Evolutionary conservation across 495 filamentous ascomycete species (phyloP).

Genomic region (Aspergillus conjunctus): DNA sequence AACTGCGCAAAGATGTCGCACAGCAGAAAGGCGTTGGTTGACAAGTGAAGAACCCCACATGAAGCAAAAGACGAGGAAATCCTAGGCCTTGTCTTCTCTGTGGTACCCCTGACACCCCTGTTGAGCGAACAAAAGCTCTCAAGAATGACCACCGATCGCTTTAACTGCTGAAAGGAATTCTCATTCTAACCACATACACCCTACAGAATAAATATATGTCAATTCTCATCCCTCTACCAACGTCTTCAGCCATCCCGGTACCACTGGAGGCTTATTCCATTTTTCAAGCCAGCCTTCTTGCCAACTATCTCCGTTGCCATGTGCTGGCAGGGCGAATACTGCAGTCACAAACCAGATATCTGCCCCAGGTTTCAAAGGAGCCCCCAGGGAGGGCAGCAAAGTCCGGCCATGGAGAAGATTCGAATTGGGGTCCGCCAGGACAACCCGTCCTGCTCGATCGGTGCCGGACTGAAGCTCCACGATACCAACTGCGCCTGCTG

Average conservation of each 20-base stretch:
- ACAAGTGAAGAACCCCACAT: neutral
- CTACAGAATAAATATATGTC: neutral
- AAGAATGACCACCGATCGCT: neutral
- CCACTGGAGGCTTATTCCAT: slow-evolving; percentile 55
- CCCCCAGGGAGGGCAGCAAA: slow-evolving; percentile 63
- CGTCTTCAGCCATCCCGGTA: slow-evolving; percentile 57
- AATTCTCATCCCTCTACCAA: slow-evolving; percentile 36
- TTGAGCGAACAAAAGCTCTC: neutral
- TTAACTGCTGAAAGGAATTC: neutral
- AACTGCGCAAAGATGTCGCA: neutral
- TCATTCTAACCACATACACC: neutral
- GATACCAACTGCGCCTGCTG: slow-evolving; percentile 69
- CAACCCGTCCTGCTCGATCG: slow-evolving; percentile 56
- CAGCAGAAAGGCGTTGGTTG: neutral
- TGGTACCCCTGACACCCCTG: neutral
- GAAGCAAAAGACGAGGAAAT: neutral
- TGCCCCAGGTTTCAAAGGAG: slow-evolving; percentile 37
- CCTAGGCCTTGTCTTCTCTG: neutral
- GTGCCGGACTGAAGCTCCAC: slow-evolving; percentile 52
- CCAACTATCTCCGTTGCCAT: slow-evolving; percentile 25
- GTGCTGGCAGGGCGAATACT: slow-evolving; percentile 50
- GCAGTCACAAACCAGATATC: slow-evolving; percentile 52
- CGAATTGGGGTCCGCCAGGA: slow-evolving; percentile 76
- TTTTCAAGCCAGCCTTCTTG: slow-evolving; percentile 28
- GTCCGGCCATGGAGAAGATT: slow-evolving; percentile 72